phyloP scores from a whole-genome alignment of 1,139 yeast species.

The Yamadazyma conglobata region DNA sequence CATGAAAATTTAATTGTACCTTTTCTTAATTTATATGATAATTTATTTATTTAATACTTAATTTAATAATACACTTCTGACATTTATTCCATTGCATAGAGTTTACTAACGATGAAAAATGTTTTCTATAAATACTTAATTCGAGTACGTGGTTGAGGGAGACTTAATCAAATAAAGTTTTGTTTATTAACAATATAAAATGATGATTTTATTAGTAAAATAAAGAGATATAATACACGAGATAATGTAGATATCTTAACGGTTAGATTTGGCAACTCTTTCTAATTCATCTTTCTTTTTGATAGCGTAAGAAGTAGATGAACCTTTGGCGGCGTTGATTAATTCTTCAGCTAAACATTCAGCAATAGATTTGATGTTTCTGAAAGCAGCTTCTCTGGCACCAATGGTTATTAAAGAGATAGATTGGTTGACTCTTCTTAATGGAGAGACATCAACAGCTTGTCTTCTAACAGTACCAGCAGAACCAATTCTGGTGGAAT shows the following conservation, averaged over 20 bases:
- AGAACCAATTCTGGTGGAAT: slow-evolving; percentile 99
- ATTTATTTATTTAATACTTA: too few species aligned
- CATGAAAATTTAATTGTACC: slow-evolving; percentile 19
- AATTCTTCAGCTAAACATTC: slow-evolving; percentile 99
- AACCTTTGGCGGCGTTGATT: slow-evolving; percentile 99
- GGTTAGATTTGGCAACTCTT: slow-evolving; percentile 99
- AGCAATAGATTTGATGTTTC: slow-evolving; percentile 99
- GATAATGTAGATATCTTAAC: slow-evolving; percentile 53
- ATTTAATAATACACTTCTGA: too few species aligned
- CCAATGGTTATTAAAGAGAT: slow-evolving; percentile 97
- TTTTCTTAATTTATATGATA: too few species aligned
- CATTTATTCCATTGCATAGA: too few species aligned
- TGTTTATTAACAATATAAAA: slow-evolving; percentile 11
- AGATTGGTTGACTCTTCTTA: slow-evolving; percentile 99
- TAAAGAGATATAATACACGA: slow-evolving; percentile 15
- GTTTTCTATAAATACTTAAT: not conserved
- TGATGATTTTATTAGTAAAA: slow-evolving; percentile 6
- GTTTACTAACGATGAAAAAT: too few species aligned
- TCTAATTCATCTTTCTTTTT: slow-evolving; percentile 99
- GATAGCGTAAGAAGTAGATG: slow-evolving; percentile 99
- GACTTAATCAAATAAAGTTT: slow-evolving; percentile 1
- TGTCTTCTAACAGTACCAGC: slow-evolving; percentile 99
- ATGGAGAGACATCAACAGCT: slow-evolving; percentile 99
- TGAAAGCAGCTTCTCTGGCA: slow-evolving; percentile 99
- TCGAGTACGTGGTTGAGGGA: too few species aligned